Evolutionary conservation across 257 asterid genomes (phyloP).

Genomic region (Datura wrightii): DNA sequence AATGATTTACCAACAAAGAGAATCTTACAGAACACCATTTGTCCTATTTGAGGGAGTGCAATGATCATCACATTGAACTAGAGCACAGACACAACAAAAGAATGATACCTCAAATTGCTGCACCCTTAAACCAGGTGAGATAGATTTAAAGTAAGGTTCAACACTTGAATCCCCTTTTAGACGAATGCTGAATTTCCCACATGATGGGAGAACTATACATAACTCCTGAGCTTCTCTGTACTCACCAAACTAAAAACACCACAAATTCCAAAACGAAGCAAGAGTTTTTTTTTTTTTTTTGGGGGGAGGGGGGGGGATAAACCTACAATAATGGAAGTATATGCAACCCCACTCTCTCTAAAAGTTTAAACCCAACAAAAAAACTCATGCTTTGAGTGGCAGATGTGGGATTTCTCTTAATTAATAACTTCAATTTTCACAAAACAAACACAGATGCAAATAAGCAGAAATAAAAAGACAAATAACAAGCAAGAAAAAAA

Average conservation of each 20-base stretch:
- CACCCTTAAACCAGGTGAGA: background rate
- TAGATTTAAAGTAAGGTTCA: background rate
- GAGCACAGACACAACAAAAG: background rate
- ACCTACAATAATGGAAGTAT: background rate
- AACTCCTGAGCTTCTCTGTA: background rate
- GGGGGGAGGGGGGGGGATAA: no score
- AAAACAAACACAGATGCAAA: background rate
- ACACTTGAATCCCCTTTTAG: background rate
- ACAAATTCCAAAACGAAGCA: background rate
- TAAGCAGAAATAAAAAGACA: slow-evolving; percentile 7
- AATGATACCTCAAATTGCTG: background rate
- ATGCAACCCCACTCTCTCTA: slow-evolving; percentile 5
- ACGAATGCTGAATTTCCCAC: slow-evolving; percentile 4
- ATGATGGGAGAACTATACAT: background rate
- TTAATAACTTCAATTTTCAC: background rate
- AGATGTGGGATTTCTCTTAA: background rate
- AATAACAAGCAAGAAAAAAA: background rate
- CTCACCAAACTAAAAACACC: slow-evolving; percentile 24
- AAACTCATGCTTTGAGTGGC: background rate
- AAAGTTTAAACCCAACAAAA: background rate
- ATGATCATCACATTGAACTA: background rate
- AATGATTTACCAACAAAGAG: slow-evolving; percentile 2
- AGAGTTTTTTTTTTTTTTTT: background rate
- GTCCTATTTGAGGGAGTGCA: background rate
- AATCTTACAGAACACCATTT: background rate